These are phyloP conservation scores for Pestalotiopsis fici DNA, from an alignment of 2,329 filamentous ascomycete species.

Conservation along the genomic window DNA sequence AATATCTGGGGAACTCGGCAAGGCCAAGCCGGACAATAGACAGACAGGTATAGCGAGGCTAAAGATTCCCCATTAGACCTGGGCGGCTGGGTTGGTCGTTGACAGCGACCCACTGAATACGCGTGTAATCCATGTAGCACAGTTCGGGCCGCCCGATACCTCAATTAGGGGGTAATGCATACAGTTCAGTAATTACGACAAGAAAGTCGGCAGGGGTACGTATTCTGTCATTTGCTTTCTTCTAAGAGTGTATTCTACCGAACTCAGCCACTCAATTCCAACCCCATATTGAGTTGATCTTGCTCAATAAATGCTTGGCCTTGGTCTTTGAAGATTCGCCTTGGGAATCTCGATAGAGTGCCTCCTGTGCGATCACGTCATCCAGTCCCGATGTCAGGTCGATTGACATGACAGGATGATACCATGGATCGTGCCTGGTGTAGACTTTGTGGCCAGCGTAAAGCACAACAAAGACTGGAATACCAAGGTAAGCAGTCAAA, in stretches of 20 bases:
- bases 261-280: not conserved
- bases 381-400: not conserved
- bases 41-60: not conserved
- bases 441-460: constrained; percentile 48
- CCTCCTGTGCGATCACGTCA: not conserved
- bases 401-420: not conserved
- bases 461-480: constrained; percentile 59
- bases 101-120: too few relatives aligned
- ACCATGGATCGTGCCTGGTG: constrained; percentile 48
- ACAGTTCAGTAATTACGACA: too few relatives aligned
- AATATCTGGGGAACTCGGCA: too few relatives aligned
- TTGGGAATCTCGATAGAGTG: not conserved
- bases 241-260: too few relatives aligned
- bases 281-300: not conserved
- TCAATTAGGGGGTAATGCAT: too few relatives aligned
- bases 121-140: too few relatives aligned
- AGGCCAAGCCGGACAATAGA: not conserved
- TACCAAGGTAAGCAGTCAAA: constrained; percentile 63
- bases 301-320: not conserved
- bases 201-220: too few relatives aligned
- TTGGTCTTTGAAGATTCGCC: not conserved
- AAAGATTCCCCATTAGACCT: not conserved
- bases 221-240: too few relatives aligned
- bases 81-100: not conserved
- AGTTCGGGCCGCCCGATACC: too few relatives aligned